Conservation (phyloP, 2,329 filamentous ascomycete genomes). For the Penicillium occitanis region DNA sequence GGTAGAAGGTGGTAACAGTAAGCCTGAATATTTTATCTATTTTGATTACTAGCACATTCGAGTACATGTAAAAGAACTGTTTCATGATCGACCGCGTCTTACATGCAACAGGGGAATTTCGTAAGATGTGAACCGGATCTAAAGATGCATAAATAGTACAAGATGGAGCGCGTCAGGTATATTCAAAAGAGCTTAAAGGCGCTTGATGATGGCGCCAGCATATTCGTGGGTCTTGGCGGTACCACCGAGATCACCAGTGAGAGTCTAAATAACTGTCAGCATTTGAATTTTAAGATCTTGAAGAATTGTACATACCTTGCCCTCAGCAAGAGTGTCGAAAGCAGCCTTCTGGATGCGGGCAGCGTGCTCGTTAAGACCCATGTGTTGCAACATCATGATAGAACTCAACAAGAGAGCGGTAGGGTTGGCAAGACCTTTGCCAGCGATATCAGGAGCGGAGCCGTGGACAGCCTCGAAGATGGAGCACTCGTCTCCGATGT, state of each 20-base stretch:
- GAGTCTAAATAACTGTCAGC: slow-evolving; percentile 48
- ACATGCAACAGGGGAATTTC: slow-evolving; percentile 39
- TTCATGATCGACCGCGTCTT: slow-evolving; percentile 23
- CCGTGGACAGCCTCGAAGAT: slow-evolving; percentile 99
- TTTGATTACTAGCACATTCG: slow-evolving; percentile 25
- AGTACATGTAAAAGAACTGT: slow-evolving; percentile 23
- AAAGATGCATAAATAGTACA: slow-evolving; percentile 41
- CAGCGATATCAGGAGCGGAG: slow-evolving; percentile 93
- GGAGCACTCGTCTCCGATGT: slow-evolving; percentile 98
- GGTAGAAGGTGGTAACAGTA: not conserved
- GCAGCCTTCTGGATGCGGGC: slow-evolving; percentile 88
- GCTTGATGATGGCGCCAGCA: slow-evolving; percentile 82
- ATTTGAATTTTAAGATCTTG: slow-evolving; percentile 13
- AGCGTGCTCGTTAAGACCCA: slow-evolving; percentile 84
- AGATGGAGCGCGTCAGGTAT: slow-evolving; percentile 16
- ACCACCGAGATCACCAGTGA: slow-evolving; percentile 94
- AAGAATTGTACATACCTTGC: slow-evolving; percentile 63
- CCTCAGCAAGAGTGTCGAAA: slow-evolving; percentile 92
- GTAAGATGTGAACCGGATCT: slow-evolving; percentile 26
- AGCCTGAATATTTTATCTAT: slow-evolving; percentile 4
- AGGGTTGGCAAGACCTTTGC: slow-evolving; percentile 94
- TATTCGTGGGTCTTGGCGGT: slow-evolving; percentile 96
- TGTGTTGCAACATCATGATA: slow-evolving; percentile 99
- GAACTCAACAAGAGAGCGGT: slow-evolving; percentile 91
- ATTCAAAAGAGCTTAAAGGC: slow-evolving; percentile 45